Evolutionary conservation across 371 early-diverging fungal species (phyloP), one percentile per base, ranked within the genome.

Genomic region (Mucor plumbeus): DNA sequence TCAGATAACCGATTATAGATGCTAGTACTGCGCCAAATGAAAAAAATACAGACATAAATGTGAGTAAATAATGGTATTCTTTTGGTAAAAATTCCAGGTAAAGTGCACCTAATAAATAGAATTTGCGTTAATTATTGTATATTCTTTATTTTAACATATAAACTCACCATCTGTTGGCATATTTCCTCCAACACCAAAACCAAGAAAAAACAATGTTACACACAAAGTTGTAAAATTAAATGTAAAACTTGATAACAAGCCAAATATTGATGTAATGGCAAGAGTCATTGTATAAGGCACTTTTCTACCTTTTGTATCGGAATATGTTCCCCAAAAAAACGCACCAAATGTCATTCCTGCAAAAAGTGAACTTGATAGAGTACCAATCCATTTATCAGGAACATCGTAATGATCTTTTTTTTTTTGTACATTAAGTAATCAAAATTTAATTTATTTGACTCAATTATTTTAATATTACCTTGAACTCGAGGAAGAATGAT

Each of bases 171-270:
- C 92, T 21, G 93, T 93, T n/a, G 95, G 94, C 87, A 94, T 89
- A 68, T 94, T 95, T 34, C 95, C 95, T 55, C 95, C 95, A 36
- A 95, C 92, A 14, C 94, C 94, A 73, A 92, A 88, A 4, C 94
- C 94, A 61, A 94, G 78, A 6, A 84, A 85, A 54, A 91, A 87
- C 3, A 93, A 71, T 35, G 87, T 75, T 11, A 87, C 33, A 65
- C 91, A 93, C 17, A 93, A 75, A 38, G 83, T 72, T 55, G 79
- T 63, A 68, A 93, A 94, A 31, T 79, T 83, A 41, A 87, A 87
- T 8, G 91, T 80, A 35, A 91, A 81, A 50, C 92, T 88, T 5
- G 94, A 85, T 6, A 88, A 65, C 36, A 88, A 69, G 0, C 92
- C 94, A 81, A 92, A 93, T 13, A 88, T 55, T 0, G 90, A 84